Evolutionary conservation across 306 rosid genomes (phyloP), one percentile per base, ranked within the genome.

Genomic region (Prinsepia uniflora): DNA sequence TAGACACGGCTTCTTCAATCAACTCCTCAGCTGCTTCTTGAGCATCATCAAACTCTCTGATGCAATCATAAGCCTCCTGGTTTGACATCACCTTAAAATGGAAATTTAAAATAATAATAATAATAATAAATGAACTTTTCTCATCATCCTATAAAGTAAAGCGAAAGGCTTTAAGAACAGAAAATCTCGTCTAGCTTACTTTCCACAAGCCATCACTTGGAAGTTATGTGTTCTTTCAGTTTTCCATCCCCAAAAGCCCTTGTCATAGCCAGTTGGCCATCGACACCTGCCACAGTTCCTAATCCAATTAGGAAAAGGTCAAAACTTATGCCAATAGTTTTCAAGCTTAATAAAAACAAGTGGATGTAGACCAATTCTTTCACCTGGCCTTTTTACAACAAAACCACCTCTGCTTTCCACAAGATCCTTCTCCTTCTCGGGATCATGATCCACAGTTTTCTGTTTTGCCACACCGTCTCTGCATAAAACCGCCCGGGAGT

Each of bases 331-430:
- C 57, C 24, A 52, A 52, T 7, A 17, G 24, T 52, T 52, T 52
- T 3, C 22, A 52, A 52, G 57, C 18, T 20, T 52, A 3, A 30
- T 30, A 30, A 30, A 52, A 7, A 8, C n/a, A 34, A 52, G 30
- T 24, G 30, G 1, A 17, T 18, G 54, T 12, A 14, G n/a, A 6
- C 3, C 17, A 36, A 17, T 63, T 76, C 4, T 30, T 30, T 30
- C 10, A 89, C 90, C 89, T 2, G 81, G 86, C 67, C n/a, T 69
- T 48, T 65, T 44, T 0, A 45, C 10, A 44, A 86, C 93, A 79
- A 71, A 82, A 24, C 89, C 93, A 6, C 93, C 96, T 78, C 75
- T 81, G 66, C 77, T 84, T 78, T 87, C 86, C 70, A 90, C 85
- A 18, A 81, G 58, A 43, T 84, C 78, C 65, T 63, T 84, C 76